phyloP scores from a whole-genome alignment of 2,329 filamentous ascomycete species.

The Xylariaceae sp. region DNA sequence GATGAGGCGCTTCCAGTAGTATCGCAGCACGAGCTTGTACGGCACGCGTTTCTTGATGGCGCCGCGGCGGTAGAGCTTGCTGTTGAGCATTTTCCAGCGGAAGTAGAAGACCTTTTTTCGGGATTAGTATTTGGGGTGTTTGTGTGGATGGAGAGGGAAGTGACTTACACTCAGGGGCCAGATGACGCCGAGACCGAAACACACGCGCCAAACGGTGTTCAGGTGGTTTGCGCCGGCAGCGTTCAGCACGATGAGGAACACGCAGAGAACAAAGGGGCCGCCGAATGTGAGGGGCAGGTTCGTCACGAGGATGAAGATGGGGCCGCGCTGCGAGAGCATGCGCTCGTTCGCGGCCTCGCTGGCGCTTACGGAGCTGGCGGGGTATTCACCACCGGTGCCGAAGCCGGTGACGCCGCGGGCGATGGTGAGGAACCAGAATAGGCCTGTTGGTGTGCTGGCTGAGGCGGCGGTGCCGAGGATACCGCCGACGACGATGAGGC shows the following conservation, averaged over 20 bases:
- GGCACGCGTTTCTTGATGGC: slow-evolving; percentile 12
- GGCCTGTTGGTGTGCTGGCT: slow-evolving; percentile 9
- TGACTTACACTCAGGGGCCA: slow-evolving; percentile 9
- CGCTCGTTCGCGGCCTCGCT: slow-evolving; percentile 13
- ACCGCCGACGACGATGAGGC: slow-evolving; percentile 11
- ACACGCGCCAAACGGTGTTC: slow-evolving; percentile 12
- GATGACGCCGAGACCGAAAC: slow-evolving; percentile 12
- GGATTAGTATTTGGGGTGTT: too few relatives aligned
- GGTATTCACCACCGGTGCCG: slow-evolving; percentile 15
- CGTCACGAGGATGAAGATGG: slow-evolving; percentile 13
- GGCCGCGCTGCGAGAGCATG: slow-evolving; percentile 7
- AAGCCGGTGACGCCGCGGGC: slow-evolving; percentile 11
- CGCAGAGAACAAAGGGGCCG: slow-evolving; percentile 8
- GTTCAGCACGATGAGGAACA: slow-evolving; percentile 8
- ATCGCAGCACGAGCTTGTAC: slow-evolving; percentile 9
- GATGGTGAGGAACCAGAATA: slow-evolving; percentile 14
- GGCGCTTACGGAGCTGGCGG: slow-evolving; percentile 13
- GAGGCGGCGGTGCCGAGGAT: slow-evolving; percentile 13
- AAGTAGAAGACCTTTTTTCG: slow-evolving; percentile 11
- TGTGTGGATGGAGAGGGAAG: too few relatives aligned
- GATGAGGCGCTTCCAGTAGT: slow-evolving; percentile 14
- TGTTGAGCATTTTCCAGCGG: slow-evolving; percentile 15
- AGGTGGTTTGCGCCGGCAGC: slow-evolving; percentile 9
- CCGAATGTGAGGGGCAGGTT: slow-evolving; percentile 12
- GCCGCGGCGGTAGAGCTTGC: slow-evolving; percentile 11